Percentiles rank a stretch among this genome's conserved stretches.
phyloP scores from a whole-genome alignment of 345 rosid genomes.

The Hibiscus syriacus region DNA sequence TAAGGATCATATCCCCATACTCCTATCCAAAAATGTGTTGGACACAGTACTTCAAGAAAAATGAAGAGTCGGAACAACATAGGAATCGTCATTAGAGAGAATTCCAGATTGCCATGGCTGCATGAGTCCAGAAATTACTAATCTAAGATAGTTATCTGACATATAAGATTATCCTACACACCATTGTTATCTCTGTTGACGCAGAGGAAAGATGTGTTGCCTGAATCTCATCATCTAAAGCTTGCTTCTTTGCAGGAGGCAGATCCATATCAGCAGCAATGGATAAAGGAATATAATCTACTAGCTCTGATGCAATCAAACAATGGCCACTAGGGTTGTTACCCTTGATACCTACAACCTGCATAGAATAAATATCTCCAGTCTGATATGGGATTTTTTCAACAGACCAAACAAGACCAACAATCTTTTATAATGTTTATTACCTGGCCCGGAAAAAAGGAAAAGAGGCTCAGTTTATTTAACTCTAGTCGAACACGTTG shows the following conservation, averaged over 20 bases:
- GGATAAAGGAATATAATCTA: conserved; percentile 58
- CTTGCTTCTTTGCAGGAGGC: conserved; percentile 75
- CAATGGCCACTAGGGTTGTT: conserved; percentile 94
- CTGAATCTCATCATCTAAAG: conserved; percentile 46
- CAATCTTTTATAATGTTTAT: conserved; percentile 8
- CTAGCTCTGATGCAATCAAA: conserved; percentile 67
- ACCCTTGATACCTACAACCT: conserved; percentile 90
- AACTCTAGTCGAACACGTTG: conserved; percentile 73
- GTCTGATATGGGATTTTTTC: conserved; percentile 12
- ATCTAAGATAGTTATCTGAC: conserved; percentile 7
- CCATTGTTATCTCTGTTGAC: conserved; percentile 51
- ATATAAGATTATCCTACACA: conserved; percentile 29
- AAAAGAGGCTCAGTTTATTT: conserved; percentile 57
- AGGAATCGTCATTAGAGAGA: neutral
- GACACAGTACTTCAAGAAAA: neutral
- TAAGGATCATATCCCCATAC: neutral
- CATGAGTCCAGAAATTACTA: neutral
- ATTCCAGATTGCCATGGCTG: neutral
- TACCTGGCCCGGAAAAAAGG: conserved; percentile 98
- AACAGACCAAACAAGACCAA: conserved; percentile 3
- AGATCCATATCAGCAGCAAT: conserved; percentile 23
- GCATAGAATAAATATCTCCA: conserved; percentile 21
- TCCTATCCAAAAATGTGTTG: neutral
- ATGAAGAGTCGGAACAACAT: neutral
- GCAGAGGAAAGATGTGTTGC: conserved; percentile 23